phyloP scores from a whole-genome alignment of 495 filamentous ascomycete genomes.

The Lasiosphaeria miniovina region DNA sequence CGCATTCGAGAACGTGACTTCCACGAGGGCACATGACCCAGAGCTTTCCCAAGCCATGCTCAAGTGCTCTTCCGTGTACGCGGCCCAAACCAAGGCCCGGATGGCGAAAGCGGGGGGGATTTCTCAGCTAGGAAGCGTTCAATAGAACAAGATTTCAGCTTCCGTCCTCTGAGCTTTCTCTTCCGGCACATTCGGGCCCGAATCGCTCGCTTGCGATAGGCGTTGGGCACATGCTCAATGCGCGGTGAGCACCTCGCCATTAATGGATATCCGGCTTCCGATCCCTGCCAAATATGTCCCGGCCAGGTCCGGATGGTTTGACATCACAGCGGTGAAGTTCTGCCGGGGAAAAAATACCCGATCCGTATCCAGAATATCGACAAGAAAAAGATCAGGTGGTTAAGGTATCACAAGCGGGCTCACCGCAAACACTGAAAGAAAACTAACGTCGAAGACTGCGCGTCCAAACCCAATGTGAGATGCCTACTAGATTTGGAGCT shows the following conservation, averaged over 20 bases:
- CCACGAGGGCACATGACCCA: constrained; percentile 21
- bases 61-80: neutral
- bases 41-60: constrained; percentile 13
- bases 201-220: neutral
- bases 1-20: constrained; percentile 21
- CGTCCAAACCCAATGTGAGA: neutral
- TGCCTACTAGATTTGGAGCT: neutral
- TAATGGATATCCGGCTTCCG: neutral
- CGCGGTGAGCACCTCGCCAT: neutral
- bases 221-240: neutral
- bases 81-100: neutral
- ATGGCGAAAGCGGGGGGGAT: neutral
- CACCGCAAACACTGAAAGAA: too few relatives aligned
- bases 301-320: neutral
- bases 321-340: neutral
- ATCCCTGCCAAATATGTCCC: neutral
- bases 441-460: neutral
- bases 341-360: neutral
- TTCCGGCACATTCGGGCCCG: neutral
- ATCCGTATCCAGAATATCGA: neutral
- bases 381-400: neutral
- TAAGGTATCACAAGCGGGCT: neutral
- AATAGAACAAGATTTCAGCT: neutral
- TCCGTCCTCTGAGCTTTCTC: neutral
- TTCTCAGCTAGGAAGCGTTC: neutral